Evolutionary conservation across 805 yeast species (phyloP).

Genomic region (Candida maltosa): DNA sequence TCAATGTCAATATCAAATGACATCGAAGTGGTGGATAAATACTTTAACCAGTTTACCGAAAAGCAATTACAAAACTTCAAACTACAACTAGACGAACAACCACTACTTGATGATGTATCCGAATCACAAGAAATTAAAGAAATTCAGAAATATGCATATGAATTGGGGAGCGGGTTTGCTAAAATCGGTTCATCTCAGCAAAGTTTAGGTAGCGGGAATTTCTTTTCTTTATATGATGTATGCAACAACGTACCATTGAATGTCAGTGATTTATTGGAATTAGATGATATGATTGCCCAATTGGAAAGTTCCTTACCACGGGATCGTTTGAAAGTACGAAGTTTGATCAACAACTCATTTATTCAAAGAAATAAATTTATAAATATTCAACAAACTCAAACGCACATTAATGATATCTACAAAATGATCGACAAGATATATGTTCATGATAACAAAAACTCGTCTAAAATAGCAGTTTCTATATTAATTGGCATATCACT

Average conservation of each 20-base stretch:
- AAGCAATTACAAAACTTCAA: background rate
- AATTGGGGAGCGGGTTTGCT: constrained; percentile 19
- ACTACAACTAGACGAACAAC: no score
- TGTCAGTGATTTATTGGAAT: constrained; percentile 25
- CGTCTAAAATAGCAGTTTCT: background rate
- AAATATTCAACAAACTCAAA: background rate
- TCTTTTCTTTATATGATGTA: constrained; percentile 17
- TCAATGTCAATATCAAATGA: no score
- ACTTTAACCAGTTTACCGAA: background rate
- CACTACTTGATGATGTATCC: background rate
- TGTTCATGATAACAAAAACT: background rate
- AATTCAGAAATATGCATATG: constrained; percentile 27
- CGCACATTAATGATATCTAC: constrained; percentile 6
- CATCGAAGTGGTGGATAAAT: no score
- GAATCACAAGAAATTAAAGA: background rate
- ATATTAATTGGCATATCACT: constrained; percentile 5
- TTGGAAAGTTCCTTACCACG: constrained; percentile 13
- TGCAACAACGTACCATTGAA: constrained; percentile 19
- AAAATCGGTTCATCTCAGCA: no score
- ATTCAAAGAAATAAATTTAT: constrained; percentile 2
- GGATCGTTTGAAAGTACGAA: background rate
- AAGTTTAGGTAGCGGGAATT: no score
- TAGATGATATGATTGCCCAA: constrained; percentile 39
- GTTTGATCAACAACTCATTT: constrained; percentile 6
- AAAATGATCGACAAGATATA: background rate